Percentiles rank a stretch among this genome's conserved stretches.
These are phyloP conservation scores for Pugionium dolabratum DNA, from an alignment of 345 rosid species.

Conservation along the genomic window DNA sequence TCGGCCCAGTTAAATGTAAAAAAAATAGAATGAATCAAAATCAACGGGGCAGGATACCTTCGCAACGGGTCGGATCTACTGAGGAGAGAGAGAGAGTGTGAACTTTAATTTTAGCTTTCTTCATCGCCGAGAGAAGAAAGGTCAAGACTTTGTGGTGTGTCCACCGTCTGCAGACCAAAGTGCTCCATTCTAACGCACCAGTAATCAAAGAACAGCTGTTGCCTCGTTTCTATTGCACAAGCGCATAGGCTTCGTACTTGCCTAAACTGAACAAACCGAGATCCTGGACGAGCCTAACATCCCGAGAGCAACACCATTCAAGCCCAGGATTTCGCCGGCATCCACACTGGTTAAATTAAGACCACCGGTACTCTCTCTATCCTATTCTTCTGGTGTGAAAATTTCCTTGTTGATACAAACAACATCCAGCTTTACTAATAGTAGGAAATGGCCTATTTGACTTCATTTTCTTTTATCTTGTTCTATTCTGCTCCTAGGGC, in stretches of 20 bases:
- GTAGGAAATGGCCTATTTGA: not conserved
- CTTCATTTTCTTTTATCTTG: constrained; percentile 5
- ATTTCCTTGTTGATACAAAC: too few relatives aligned
- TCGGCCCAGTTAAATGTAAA: constrained; percentile 2
- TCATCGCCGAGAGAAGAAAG: constrained; percentile 30
- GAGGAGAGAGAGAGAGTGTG: constrained; percentile 6
- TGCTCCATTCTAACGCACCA: not conserved
- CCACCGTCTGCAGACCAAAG: constrained; percentile 24
- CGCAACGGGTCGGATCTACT: constrained; percentile 27
- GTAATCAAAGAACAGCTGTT: not conserved
- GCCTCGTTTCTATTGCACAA: not conserved
- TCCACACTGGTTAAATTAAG: too few relatives aligned
- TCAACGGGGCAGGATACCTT: constrained; percentile 24
- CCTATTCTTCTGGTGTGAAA: too few relatives aligned
- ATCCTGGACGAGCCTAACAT: not conserved
- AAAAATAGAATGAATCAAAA: not conserved
- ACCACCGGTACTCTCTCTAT: too few relatives aligned
- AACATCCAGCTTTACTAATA: too few relatives aligned
- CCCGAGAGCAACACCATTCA: too few relatives aligned
- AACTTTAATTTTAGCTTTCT: not conserved
- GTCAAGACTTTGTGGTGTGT: constrained; percentile 6
- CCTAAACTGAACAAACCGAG: not conserved
- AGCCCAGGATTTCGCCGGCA: too few relatives aligned
- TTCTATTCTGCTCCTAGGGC: not conserved
- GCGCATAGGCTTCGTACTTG: not conserved